Evolutionary conservation across 2,329 filamentous ascomycete genomes (phyloP).

Genomic region (Emericellopsis atlantica): DNA sequence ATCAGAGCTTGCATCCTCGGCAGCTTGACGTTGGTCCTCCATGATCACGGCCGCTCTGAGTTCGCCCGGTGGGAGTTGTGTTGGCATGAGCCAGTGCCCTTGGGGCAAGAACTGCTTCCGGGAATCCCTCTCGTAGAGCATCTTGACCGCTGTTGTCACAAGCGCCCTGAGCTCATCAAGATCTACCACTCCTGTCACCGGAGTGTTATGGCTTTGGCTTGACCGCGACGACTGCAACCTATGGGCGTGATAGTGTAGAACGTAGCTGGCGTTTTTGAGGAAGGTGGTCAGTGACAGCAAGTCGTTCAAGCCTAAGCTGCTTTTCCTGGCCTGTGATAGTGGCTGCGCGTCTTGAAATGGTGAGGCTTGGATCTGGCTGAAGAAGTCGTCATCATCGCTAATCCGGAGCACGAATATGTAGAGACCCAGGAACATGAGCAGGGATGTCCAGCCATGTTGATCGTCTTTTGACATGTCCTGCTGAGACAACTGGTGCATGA

Average conservation of each 20-base stretch:
- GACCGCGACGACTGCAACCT: constrained; percentile 11
- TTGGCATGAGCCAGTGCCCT: constrained; percentile 91
- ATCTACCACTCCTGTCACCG: constrained; percentile 22
- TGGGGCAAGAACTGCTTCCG: constrained; percentile 69
- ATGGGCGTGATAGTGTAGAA: constrained; percentile 67
- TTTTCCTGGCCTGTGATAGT: constrained; percentile 39
- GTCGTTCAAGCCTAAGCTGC: constrained; percentile 59
- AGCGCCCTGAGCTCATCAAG: constrained; percentile 69
- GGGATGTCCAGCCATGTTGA: constrained; percentile 66
- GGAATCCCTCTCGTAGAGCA: constrained; percentile 89
- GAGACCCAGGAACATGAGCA: constrained; percentile 83
- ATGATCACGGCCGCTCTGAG: constrained; percentile 79
- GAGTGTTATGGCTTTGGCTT: constrained; percentile 4
- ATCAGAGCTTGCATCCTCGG: constrained; percentile 17
- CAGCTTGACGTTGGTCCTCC: constrained; percentile 71
- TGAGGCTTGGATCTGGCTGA: constrained; percentile 40
- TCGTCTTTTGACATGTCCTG: constrained; percentile 15
- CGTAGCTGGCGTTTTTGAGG: constrained; percentile 82
- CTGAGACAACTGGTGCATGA: constrained; percentile 17
- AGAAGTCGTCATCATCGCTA: constrained; percentile 94
- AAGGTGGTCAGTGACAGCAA: constrained; percentile 68
- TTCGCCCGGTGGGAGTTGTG: constrained; percentile 73
- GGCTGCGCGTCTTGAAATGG: constrained; percentile 22
- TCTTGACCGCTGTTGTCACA: constrained; percentile 67
- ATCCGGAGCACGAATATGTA: constrained; percentile 88